Base-by-base conservation (phyloP, 73 alveolate species). In the Stentor roeselii region DNA sequence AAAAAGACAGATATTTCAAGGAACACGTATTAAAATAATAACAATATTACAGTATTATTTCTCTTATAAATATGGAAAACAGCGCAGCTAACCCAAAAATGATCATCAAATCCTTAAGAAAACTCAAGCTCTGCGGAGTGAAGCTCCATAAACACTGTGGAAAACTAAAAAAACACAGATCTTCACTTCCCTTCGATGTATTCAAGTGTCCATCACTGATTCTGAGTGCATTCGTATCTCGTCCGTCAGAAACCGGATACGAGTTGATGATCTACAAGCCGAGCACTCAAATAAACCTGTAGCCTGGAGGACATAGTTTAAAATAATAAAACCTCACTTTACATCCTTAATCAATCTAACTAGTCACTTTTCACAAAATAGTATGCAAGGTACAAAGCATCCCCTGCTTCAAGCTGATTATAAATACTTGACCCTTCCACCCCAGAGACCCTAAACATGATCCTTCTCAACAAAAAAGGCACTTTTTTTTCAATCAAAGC, bases 381-480 rank as follows among this genome's bases (percentile, higher is more conserved):
- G 34, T 82, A 67, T 3, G 84, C 84, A 15, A 42, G 38, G 60
- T 87, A 83, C 39, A 84, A 27, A 39, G 59, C 42, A 42, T 84
- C 37, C 27, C 88, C 88, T 39, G 76, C 78, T 40, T 87, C 86
- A 37, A 89, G 60, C 38, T 86, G 92, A 21, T 83, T 83, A 74
- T 82, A 89, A 34, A 89, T 40, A n/a, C 82, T 60, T 11, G 90
- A 37, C 1, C 92, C 92, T 39, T 82, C 90, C 32, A 83, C 59
- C 4, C 90, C 95, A 39, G 88, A 30, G 50, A 78, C 86, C 60
- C 84, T 82, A 37, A 50, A 42, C 11, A 87, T 31, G 6, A 86
- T 37, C 1, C 75, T 58, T 31, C 83, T 42, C 30, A 87, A 75
- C 32, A 82, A 36, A 75, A 75, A 75, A 32, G 89, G 88, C 3